Evolutionary conservation across 139 green algal species (phyloP).

Genomic region (Chlamydomonas applanata): DNA sequence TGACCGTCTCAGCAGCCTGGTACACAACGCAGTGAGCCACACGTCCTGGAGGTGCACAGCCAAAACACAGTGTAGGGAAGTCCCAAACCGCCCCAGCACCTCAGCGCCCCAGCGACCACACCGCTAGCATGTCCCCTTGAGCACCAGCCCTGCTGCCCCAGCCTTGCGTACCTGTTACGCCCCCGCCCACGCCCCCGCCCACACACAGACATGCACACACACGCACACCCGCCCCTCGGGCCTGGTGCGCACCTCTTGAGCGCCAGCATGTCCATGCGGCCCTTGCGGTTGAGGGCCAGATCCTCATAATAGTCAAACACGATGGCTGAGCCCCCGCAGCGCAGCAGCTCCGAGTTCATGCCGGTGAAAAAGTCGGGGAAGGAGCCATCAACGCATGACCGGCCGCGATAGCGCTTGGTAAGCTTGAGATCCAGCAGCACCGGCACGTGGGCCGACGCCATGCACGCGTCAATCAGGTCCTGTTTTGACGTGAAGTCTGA

Average conservation of each 20-base stretch:
- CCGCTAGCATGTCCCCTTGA: too few species aligned
- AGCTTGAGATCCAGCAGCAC: slow-evolving; percentile 50
- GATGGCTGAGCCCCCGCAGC: slow-evolving; percentile 17
- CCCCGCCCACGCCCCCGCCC: too few species aligned
- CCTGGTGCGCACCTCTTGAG: slow-evolving; percentile 36
- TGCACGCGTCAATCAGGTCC: slow-evolving; percentile 51
- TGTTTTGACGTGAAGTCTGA: slow-evolving; percentile 44
- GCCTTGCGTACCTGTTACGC: too few species aligned
- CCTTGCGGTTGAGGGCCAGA: slow-evolving; percentile 26
- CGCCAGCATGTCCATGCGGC: slow-evolving; percentile 56
- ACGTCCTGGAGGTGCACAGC: too few species aligned
- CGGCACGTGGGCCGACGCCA: slow-evolving; percentile 51
- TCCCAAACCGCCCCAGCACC: too few species aligned
- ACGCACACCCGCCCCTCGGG: too few species aligned
- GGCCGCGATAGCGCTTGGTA: slow-evolving; percentile 23
- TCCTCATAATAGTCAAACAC: slow-evolving; percentile 45
- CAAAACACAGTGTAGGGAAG: too few species aligned
- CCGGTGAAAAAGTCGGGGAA: slow-evolving; percentile 55
- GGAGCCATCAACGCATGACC: slow-evolving; percentile 49
- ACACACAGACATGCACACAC: too few species aligned
- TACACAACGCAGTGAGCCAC: too few species aligned
- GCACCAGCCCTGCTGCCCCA: too few species aligned
- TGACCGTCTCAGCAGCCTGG: too few species aligned
- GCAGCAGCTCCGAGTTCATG: slow-evolving; percentile 52
- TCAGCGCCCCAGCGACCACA: too few species aligned